Conservation (phyloP, 768 basidiomycete genomes). For the Suillus brevipes region DNA sequence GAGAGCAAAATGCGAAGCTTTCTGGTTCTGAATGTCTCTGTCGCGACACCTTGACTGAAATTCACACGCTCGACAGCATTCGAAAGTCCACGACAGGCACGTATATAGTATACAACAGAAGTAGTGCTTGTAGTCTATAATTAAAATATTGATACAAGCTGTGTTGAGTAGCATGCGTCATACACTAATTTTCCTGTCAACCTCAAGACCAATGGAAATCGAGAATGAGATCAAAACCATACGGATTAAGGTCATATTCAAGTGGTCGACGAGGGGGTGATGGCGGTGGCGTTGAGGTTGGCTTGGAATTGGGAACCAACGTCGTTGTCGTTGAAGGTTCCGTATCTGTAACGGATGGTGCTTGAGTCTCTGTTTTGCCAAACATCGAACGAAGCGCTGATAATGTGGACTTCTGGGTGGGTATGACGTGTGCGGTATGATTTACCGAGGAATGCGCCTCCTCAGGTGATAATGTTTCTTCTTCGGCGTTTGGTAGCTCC, state of each 20-base stretch:
- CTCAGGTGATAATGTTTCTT: conserved; percentile 22
- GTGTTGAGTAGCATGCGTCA: neutral
- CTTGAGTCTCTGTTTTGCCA: conserved; percentile 13
- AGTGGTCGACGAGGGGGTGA: conserved; percentile 16
- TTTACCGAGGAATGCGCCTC: conserved; percentile 12
- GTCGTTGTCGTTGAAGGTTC: neutral
- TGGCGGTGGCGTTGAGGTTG: conserved; percentile 7
- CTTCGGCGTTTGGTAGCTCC: conserved; percentile 27
- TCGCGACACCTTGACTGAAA: neutral
- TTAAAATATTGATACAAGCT: conserved; percentile 4
- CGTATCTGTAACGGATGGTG: neutral
- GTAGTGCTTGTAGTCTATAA: conserved; percentile 3
- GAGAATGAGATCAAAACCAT: conserved; percentile 70
- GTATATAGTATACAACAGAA: neutral
- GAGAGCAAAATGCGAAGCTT: neutral
- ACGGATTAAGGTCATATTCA: conserved; percentile 64
- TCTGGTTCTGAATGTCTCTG: conserved; percentile 1
- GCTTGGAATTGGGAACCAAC: conserved; percentile 11
- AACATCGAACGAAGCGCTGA: conserved; percentile 28
- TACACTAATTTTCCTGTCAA: neutral
- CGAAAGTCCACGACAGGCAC: neutral
- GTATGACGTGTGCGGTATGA: conserved; percentile 3
- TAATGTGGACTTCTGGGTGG: conserved; percentile 20
- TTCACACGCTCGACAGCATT: neutral
- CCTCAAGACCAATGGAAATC: conserved; percentile 68